Base-by-base conservation (phyloP, 495 filamentous ascomycete species). In the Xylaria grammica region DNA sequence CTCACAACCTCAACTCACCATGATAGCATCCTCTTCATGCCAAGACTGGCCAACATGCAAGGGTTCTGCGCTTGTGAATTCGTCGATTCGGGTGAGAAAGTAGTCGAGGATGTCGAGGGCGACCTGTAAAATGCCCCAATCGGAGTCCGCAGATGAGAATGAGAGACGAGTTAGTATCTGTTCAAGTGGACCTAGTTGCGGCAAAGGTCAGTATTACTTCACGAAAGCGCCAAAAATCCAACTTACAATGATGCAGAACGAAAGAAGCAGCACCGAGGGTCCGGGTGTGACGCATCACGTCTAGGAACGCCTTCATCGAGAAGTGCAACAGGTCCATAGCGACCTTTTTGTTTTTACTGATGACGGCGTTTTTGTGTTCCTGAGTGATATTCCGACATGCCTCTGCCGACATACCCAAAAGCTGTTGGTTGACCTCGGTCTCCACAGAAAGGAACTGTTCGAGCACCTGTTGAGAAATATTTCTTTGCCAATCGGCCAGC, bases 401-500 rank as follows among this genome's bases (percentile, higher is more conserved):
- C 32, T 78, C 74, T 32, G 66, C 73, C 5, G 80, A 74, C 65
- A 83, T 70, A 8, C 61, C 69, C 22, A 72, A 65, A n/a, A 82
- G 73, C 65, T 84, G 81, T 52, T 78, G 76, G 60, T 82, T 74
- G 51, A 84, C 77, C 36, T 86, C 82, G 9, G 73, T 70, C 38
- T 81, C 82, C 5, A 79, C 78, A 4, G 77, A 79, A 34, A 81
- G 65, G 56, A 81, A 85, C 63, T 85, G 82, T 22, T 81, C 74
- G 27, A 80, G 59, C n/a, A 82, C 70, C 46, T 82, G 79, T 61
- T 77, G 74, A 58, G 82, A 82, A 40, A 84, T 72, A 32, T 73
- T 86, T 67, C 80, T 82, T 68, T 90, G 82, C 93, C 93, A 96
- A n/a, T 82, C 77, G 8, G 80, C 81, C 55, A 94, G 89, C 3